Evolutionary conservation across 2,329 filamentous ascomycete genomes (phyloP), one percentile per base, ranked within the genome.

Genomic region (Clonostachys chloroleuca): DNA sequence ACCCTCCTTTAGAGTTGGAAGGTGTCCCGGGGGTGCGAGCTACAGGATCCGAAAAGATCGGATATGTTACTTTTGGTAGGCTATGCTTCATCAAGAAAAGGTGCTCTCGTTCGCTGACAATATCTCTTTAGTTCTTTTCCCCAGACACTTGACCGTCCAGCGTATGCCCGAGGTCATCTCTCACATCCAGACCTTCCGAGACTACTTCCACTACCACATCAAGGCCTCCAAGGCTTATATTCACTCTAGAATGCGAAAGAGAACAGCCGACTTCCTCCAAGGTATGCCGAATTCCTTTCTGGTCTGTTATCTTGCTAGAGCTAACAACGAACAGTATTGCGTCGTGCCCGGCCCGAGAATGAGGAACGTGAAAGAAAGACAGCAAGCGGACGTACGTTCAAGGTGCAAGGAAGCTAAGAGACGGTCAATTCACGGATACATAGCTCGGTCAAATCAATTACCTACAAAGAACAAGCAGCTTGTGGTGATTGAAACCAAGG

Each of bases 191-290:
- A 99, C 94, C 13, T 99, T 99, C 88, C 89, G 94, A 56, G 94
- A 99, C 65, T 99, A 99, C 71, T 99, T 99, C 78, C 94, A 99
- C 70, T 99, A 99, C 69, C 94, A 99, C 70, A 99, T 99, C 73
- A 99, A 99, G 74, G 95, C 94, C 33, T 96, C 92, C 52, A 99
- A 99, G 78, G 94, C 95, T 46, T 99, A 96, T 63, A 99, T 99
- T 55, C 94, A 99, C 78, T 95, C 92, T 34, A 84, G 95, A 61
- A 99, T 99, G 94, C 86, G 94, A 65, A 89, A 92, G 75, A 84
- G 94, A 67, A 99, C 95, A 10, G 94, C 94, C 44, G 95, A 99
- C 68, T 99, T 99, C 75, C 83, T 99, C 49, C 95, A 99, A 81
- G 89, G 90, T 92, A 75, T 64, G 77, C 24, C n/a, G 34, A 30